A percentile compares a stretch with the other conserved stretches of the same genome.
Conservation (phyloP, 805 yeast species). For the Candida insectorum region DNA sequence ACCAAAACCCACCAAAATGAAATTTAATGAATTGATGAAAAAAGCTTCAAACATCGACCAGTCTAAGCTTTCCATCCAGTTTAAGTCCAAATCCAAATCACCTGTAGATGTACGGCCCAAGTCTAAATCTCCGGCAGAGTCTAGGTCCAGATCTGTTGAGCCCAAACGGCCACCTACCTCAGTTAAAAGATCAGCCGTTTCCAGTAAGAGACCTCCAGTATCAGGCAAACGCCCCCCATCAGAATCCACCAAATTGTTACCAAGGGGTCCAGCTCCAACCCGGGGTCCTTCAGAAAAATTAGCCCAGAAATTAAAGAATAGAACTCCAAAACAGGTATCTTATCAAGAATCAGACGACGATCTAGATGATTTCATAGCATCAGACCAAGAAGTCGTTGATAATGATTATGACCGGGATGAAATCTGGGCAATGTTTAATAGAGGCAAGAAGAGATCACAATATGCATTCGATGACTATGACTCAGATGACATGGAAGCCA, state of each 20-base stretch:
- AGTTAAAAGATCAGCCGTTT: not conserved
- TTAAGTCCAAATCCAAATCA: conserved; percentile 36
- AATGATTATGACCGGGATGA: conserved; percentile 76
- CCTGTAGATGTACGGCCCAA: conserved; percentile 14
- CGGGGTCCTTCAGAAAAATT: conserved; percentile 60
- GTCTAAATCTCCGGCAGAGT: not conserved
- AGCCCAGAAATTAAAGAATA: conserved; percentile 40
- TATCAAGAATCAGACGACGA: conserved; percentile 14
- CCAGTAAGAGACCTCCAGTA: too few relatives aligned
- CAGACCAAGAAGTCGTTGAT: conserved; percentile 42
- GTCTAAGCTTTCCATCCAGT: conserved; percentile 31
- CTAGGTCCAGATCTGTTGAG: not conserved
- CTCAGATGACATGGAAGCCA: conserved; percentile 87
- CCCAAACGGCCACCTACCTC: not conserved
- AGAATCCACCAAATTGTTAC: not conserved
- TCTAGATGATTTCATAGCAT: conserved; percentile 51
- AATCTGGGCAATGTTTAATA: conserved; percentile 82
- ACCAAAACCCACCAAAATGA: conserved; percentile 25
- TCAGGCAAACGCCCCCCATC: too few relatives aligned
- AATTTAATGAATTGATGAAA: conserved; percentile 66
- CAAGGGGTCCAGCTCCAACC: conserved; percentile 35
- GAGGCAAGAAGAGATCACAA: conserved; percentile 52
- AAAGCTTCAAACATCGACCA: conserved; percentile 61
- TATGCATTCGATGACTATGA: conserved; percentile 42
- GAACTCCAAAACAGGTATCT: conserved; percentile 7